Evolutionary conservation across 2,329 filamentous ascomycete genomes (phyloP).

Genomic region (Aspergillus aculeatus): DNA sequence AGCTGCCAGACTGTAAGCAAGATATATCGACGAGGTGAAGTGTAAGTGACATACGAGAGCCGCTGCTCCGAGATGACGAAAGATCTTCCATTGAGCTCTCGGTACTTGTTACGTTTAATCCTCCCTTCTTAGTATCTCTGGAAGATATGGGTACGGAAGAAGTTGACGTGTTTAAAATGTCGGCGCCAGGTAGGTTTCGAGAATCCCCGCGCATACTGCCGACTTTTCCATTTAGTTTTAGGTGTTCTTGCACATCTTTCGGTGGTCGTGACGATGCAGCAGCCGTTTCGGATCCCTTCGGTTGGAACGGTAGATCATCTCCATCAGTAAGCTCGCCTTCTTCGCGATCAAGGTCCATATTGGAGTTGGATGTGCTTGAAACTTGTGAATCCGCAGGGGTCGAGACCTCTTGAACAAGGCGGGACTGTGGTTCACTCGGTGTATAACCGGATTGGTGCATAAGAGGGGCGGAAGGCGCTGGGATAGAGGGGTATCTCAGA

Average conservation of each 20-base stretch:
- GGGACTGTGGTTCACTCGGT: constrained; percentile 15
- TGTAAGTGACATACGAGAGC: constrained; percentile 29
- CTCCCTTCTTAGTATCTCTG: background rate
- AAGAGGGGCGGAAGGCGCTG: constrained; percentile 16
- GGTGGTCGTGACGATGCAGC: background rate
- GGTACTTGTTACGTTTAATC: constrained; percentile 26
- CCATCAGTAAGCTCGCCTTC: constrained; percentile 77
- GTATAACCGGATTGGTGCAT: constrained; percentile 9
- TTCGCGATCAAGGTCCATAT: constrained; percentile 54
- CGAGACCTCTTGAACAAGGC: constrained; percentile 6
- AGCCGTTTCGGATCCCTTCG: background rate
- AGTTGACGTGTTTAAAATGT: background rate
- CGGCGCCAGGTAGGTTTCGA: background rate
- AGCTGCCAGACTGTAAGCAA: constrained; percentile 29
- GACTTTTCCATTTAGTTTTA: background rate
- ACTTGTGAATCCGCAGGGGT: constrained; percentile 14
- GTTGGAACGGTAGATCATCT: constrained; percentile 43
- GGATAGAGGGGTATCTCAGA: constrained; percentile 23
- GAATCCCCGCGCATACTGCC: background rate
- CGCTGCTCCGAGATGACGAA: constrained; percentile 29
- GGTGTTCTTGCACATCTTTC: background rate
- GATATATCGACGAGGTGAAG: background rate
- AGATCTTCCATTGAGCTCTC: constrained; percentile 24
- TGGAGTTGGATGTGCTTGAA: constrained; percentile 25
- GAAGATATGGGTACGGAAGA: background rate